A percentile compares a stretch with the other conserved stretches of the same genome.
These are phyloP conservation scores for Hypoxylon rickii DNA, from an alignment of 495 filamentous ascomycete genomes.

Conservation along the genomic window DNA sequence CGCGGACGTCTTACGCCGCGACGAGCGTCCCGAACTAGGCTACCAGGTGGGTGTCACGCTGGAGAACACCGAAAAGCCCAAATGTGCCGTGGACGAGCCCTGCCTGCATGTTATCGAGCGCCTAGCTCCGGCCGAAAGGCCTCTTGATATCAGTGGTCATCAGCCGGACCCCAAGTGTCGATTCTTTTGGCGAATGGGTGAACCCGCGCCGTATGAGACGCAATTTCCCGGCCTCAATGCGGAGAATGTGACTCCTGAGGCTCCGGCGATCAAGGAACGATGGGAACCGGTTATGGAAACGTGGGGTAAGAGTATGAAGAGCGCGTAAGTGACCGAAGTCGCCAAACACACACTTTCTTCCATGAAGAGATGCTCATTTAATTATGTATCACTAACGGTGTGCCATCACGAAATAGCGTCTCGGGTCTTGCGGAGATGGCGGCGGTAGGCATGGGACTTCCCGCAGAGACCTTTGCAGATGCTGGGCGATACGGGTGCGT, in stretches of 20 bases:
- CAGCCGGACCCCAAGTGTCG: constrained; percentile 55
- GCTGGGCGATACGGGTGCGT: constrained; percentile 55
- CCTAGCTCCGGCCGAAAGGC: constrained; percentile 50
- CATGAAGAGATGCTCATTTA: too few species aligned
- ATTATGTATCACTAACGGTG: too few species aligned
- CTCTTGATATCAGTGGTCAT: constrained; percentile 52
- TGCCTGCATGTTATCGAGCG: constrained; percentile 54
- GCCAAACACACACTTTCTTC: too few species aligned
- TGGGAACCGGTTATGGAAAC: constrained; percentile 52
- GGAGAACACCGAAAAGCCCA: constrained; percentile 59
- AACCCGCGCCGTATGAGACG: constrained; percentile 50
- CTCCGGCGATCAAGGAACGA: constrained; percentile 45
- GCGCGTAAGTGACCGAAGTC: constrained; percentile 48
- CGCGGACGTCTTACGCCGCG: constrained; percentile 41
- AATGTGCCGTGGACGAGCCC: constrained; percentile 58
- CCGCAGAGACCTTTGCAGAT: constrained; percentile 48
- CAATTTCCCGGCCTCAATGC: constrained; percentile 53
- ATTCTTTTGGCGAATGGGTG: constrained; percentile 57
- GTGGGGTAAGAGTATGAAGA: constrained; percentile 57
- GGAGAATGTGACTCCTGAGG: constrained; percentile 48
- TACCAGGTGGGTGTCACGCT: constrained; percentile 59
- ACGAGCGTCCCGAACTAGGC: constrained; percentile 54
- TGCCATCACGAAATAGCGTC: constrained; percentile 37
- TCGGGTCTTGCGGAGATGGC: constrained; percentile 55
- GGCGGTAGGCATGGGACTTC: constrained; percentile 52